A percentile compares a stretch with the other conserved stretches of the same genome.
Evolutionary conservation across 768 basidiomycete species (phyloP).

Genomic region (Boletus bicolor): DNA sequence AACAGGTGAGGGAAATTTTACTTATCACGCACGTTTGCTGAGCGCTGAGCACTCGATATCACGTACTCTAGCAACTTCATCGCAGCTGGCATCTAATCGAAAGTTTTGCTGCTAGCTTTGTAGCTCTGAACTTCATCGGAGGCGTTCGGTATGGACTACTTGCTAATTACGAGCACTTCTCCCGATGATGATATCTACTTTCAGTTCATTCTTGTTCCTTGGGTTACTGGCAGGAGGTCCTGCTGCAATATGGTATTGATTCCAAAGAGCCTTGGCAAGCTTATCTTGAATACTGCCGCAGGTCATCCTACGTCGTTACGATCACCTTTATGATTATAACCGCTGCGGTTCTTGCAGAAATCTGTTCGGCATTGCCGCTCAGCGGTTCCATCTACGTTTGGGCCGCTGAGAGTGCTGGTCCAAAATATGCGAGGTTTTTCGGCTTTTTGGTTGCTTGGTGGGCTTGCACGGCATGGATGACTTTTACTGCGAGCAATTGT

Average conservation of each 20-base stretch:
- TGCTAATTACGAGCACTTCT: not conserved
- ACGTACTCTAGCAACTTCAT: constrained; percentile 65
- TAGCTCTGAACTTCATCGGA: constrained; percentile 88
- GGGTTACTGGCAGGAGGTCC: constrained; percentile 85
- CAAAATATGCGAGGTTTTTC: constrained; percentile 80
- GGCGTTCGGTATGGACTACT: constrained; percentile 58
- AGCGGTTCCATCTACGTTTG: constrained; percentile 94
- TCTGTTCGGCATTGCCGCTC: constrained; percentile 83
- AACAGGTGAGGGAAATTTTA: constrained; percentile 48
- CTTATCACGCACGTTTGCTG: not conserved
- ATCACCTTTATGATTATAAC: constrained; percentile 87
- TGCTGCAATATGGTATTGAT: constrained; percentile 70
- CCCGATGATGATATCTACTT: not conserved
- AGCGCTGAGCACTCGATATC: not conserved
- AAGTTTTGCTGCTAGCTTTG: constrained; percentile 85
- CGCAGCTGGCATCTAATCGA: constrained; percentile 81
- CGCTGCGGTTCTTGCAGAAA: constrained; percentile 82
- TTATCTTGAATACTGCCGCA: constrained; percentile 30
- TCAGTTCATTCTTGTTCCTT: constrained; percentile 73
- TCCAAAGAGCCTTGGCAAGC: not conserved
- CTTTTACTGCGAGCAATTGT: constrained; percentile 84
- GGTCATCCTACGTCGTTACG: constrained; percentile 83
- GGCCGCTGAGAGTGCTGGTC: constrained; percentile 91
- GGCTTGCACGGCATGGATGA: constrained; percentile 96
- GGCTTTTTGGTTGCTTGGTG: constrained; percentile 93